Base-by-base conservation (phyloP, 2,329 filamentous ascomycete genomes). In the Aspergillus terreus region DNA sequence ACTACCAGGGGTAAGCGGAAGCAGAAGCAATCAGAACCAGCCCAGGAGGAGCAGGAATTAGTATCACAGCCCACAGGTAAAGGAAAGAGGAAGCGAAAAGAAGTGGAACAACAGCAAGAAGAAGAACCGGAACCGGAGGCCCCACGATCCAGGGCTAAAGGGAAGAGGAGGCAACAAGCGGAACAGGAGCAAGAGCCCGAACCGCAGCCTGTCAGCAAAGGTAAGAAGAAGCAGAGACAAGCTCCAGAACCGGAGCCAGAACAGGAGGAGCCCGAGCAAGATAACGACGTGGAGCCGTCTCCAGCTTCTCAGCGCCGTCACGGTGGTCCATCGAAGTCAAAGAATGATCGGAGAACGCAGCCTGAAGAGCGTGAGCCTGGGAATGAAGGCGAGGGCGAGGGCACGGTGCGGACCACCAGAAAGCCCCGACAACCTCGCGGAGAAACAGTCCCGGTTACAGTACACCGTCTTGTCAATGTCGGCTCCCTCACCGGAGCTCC, bases 401-500 rank as follows among this genome's bases (percentile, higher is more conserved):
- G 38, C 44, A 47, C 57, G 42, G 38, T 52, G 51, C 46, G 54
- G 49, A 23, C 50, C 33, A 52, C 57, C 53, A 56, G 58, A 40
- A 67, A 64, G 47, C 46, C 60, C 19, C 56, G 61, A 47, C 61
- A 61, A 44, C 64, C 66, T 30, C 65, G 68, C 12, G 69, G 67
- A 12, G 66, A 70, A 51, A 71, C 71, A 1, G 68, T 74, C 3
- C 67, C 71, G 17, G 67, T 74, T 33, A 71, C 68, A 4, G 68
- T 74, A n/a, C 70, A 74, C 47, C 71, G 71, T 19, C 65, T 74
- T 40, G 59, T 62, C 6, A 71, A 72, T 48, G 63, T 63, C 55
- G 56, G 61, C 45, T 64, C 65, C 4, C 59, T 74, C 41, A 56
- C 54, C n/a, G 57, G 58, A 23, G 49, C 56, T 12, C 45, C 56